Evolutionary conservation across 805 yeast genomes (phyloP).

Genomic region (Wickerhamomyces silvicola): DNA sequence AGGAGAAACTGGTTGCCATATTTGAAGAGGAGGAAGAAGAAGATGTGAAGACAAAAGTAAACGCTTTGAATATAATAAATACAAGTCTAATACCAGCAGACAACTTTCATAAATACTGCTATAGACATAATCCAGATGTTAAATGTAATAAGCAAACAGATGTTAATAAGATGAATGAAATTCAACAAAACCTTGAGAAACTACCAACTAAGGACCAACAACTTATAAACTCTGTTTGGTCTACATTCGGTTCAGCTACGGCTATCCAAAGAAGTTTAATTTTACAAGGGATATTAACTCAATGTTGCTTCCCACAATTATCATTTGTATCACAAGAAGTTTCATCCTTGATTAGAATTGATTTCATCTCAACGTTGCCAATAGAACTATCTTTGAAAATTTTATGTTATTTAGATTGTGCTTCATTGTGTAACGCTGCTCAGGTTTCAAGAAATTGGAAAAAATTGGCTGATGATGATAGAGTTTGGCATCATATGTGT

Average conservation of each 20-base stretch:
- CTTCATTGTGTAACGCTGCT: slow-evolving; percentile 89
- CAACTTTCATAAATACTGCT: slow-evolving; percentile 69
- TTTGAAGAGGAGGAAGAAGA: slow-evolving; percentile 5
- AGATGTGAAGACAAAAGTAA: no score
- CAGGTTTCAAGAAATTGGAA: slow-evolving; percentile 89
- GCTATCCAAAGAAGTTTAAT: slow-evolving; percentile 65
- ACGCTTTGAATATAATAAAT: no score
- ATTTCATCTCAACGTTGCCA: slow-evolving; percentile 81
- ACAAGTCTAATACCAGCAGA: slow-evolving; percentile 27
- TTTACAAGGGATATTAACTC: slow-evolving; percentile 75
- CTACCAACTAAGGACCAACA: slow-evolving; percentile 68
- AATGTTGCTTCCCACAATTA: slow-evolving; percentile 92
- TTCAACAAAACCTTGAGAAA: slow-evolving; percentile 51
- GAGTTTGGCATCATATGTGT: slow-evolving; percentile 98
- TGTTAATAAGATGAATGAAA: slow-evolving; percentile 51
- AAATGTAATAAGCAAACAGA: slow-evolving; percentile 67
- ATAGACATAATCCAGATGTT: slow-evolving; percentile 88
- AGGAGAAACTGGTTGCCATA: slow-evolving; percentile 2
- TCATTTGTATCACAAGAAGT: slow-evolving; percentile 82
- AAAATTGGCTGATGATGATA: slow-evolving; percentile 85
- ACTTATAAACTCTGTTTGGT: slow-evolving; percentile 79
- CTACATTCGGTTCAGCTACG: slow-evolving; percentile 72
- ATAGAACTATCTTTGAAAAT: slow-evolving; percentile 80
- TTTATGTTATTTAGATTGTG: slow-evolving; percentile 84
- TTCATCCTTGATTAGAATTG: slow-evolving; percentile 73